These are phyloP conservation scores for Bolboschoenoplectus hybrid DNA, from an alignment of 202 grass and related monocot species.

Conservation along the genomic window DNA sequence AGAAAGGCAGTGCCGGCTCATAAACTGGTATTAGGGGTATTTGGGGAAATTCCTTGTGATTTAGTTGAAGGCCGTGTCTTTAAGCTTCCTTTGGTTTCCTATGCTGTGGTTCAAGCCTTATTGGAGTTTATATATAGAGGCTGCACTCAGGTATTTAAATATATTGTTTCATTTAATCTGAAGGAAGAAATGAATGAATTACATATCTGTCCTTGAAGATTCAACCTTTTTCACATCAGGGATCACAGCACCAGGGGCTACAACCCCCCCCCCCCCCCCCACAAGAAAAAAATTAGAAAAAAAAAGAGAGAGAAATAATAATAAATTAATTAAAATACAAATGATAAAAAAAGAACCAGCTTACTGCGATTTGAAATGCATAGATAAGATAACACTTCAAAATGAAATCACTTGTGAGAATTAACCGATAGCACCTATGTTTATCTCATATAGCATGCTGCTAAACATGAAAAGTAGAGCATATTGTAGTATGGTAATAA, in stretches of 20 bases:
- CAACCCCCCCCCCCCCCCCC: background rate
- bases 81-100: slow-evolving; percentile 65
- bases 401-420: background rate
- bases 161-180: slow-evolving; percentile 34
- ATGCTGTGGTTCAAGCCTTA: slow-evolving; percentile 69
- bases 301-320: background rate
- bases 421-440: background rate
- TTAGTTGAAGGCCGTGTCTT: slow-evolving; percentile 44
- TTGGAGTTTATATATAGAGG: slow-evolving; percentile 86
- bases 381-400: background rate
- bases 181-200: slow-evolving; percentile 8
- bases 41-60: slow-evolving; percentile 66
- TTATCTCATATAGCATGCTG: background rate
- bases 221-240: background rate
- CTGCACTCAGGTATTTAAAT: slow-evolving; percentile 70
- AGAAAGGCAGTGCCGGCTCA: slow-evolving; percentile 73
- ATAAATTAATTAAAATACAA: background rate
- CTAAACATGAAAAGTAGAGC: background rate
- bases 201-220: background rate
- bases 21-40: slow-evolving; percentile 69
- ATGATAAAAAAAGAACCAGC: background rate
- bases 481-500: background rate
- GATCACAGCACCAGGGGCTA: background rate
- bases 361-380: background rate
- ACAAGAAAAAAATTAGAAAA: background rate